Evolutionary conservation across 2,329 filamentous ascomycete genomes (phyloP).

Genomic region (Talaromyces verruculosus): DNA sequence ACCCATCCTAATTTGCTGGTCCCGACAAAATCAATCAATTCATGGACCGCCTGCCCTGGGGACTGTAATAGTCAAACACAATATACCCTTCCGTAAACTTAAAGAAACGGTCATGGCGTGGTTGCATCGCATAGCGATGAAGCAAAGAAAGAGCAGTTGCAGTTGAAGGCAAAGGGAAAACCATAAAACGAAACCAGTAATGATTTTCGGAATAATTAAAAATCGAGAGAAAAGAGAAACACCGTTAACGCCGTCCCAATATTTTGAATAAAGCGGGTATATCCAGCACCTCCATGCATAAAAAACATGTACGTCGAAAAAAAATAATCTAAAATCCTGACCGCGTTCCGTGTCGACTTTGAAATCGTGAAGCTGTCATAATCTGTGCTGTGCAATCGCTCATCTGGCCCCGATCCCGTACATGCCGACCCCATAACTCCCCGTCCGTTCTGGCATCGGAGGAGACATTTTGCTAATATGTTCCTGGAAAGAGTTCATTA

Average conservation of each 20-base stretch:
- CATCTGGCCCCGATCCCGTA: conserved; percentile 47
- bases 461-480: conserved; percentile 43
- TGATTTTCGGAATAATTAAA: conserved; percentile 7
- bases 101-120: conserved; percentile 4
- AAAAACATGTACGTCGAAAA: conserved; percentile 33
- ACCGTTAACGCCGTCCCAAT: conserved; percentile 40
- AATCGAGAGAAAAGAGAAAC: conserved; percentile 15
- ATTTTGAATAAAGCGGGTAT: conserved; percentile 47
- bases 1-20: neutral
- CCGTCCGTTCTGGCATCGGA: conserved; percentile 40
- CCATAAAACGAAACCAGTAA: neutral
- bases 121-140: neutral
- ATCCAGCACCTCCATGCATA: conserved; percentile 51
- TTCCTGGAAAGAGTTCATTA: conserved; percentile 33
- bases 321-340: conserved; percentile 23
- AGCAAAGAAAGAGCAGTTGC: neutral
- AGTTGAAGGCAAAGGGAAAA: neutral
- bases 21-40: neutral
- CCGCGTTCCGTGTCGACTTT: conserved; percentile 5
- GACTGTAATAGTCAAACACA: conserved; percentile 5
- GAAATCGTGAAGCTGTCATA: conserved; percentile 21
- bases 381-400: conserved; percentile 24
- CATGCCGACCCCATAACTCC: conserved; percentile 47
- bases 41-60: neutral
- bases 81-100: neutral